Percentiles rank a stretch among this genome's conserved stretches.
Conservation (phyloP, 441 rosid genomes). For the Aleurites moluccanus region DNA sequence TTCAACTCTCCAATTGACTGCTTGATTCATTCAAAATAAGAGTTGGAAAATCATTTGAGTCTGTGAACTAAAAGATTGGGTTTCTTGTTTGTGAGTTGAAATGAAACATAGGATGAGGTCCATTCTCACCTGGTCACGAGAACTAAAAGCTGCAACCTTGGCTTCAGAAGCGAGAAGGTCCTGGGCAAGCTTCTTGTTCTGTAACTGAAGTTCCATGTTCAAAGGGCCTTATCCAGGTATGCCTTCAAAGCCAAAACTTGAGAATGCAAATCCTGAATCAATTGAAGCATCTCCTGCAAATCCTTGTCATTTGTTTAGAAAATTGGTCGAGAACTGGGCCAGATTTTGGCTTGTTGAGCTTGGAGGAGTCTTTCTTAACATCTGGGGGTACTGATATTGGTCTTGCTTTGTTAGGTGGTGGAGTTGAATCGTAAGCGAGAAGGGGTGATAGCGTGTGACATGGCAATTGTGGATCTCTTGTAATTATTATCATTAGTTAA, state of each 20-base stretch:
- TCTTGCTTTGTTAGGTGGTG: conserved; percentile 32
- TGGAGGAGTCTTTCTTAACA: conserved; percentile 37
- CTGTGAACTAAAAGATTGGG: too few relatives aligned
- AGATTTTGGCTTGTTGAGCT: conserved; percentile 44
- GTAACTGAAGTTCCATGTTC: conserved; percentile 51
- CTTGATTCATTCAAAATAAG: conserved; percentile 23
- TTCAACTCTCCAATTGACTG: conserved; percentile 44
- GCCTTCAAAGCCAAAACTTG: conserved; percentile 52
- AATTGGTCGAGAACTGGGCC: conserved; percentile 51
- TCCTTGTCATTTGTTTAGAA: conserved; percentile 39
- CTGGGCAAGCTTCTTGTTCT: conserved; percentile 56
- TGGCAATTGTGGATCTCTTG: background rate
- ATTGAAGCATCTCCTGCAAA: conserved; percentile 48
- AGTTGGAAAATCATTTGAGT: background rate
- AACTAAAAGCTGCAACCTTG: conserved; percentile 46
- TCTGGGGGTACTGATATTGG: conserved; percentile 46
- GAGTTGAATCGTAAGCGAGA: conserved; percentile 46
- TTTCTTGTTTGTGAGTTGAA: background rate
- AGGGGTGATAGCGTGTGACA: conserved; percentile 34
- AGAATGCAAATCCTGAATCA: conserved; percentile 60
- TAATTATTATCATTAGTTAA: too few relatives aligned
- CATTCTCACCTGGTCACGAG: conserved; percentile 40
- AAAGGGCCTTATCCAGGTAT: conserved; percentile 60
- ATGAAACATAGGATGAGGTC: background rate
- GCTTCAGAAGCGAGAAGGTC: conserved; percentile 68